These are phyloP conservation scores for Agaricus blazei DNA, from an alignment of 768 basidiomycete species.

Conservation along the genomic window DNA sequence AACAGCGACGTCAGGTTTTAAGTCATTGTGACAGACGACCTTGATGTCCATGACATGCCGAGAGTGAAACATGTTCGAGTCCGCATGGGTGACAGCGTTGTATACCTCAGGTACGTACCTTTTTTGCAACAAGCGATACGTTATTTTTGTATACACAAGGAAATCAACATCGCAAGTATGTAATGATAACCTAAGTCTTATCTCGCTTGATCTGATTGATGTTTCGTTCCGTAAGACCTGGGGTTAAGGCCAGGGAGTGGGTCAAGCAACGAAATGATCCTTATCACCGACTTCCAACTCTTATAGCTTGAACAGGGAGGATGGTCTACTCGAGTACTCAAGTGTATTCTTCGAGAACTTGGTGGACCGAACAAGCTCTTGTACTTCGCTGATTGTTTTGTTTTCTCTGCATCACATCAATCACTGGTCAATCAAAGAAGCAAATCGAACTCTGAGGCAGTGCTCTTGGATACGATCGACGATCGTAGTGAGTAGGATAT, in stretches of 20 bases:
- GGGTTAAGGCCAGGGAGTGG: slow-evolving; percentile 73
- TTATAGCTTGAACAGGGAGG: slow-evolving; percentile 38
- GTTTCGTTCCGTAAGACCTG: background rate
- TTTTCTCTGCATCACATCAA: no score
- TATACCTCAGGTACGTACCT: slow-evolving; percentile 65
- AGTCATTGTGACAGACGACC: slow-evolving; percentile 74
- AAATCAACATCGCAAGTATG: slow-evolving; percentile 78
- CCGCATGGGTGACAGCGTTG: slow-evolving; percentile 69
- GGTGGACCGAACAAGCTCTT: slow-evolving; percentile 69
- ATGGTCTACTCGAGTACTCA: slow-evolving; percentile 80
- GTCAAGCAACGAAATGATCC: slow-evolving; percentile 17
- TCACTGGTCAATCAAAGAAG: no score
- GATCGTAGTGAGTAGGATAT: no score
- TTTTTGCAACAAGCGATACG: background rate
- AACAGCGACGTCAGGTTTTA: slow-evolving; percentile 76
- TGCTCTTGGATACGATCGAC: no score
- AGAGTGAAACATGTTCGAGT: slow-evolving; percentile 63
- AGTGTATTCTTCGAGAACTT: slow-evolving; percentile 74
- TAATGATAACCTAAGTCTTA: background rate
- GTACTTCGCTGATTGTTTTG: slow-evolving; percentile 33
- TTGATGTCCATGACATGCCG: slow-evolving; percentile 72
- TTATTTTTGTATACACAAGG: slow-evolving; percentile 17
- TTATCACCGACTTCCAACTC: no score
- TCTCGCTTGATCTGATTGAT: background rate
- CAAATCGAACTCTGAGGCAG: no score